Evolutionary conservation across 495 filamentous ascomycete genomes (phyloP).

Genomic region (Penicillium soppii): DNA sequence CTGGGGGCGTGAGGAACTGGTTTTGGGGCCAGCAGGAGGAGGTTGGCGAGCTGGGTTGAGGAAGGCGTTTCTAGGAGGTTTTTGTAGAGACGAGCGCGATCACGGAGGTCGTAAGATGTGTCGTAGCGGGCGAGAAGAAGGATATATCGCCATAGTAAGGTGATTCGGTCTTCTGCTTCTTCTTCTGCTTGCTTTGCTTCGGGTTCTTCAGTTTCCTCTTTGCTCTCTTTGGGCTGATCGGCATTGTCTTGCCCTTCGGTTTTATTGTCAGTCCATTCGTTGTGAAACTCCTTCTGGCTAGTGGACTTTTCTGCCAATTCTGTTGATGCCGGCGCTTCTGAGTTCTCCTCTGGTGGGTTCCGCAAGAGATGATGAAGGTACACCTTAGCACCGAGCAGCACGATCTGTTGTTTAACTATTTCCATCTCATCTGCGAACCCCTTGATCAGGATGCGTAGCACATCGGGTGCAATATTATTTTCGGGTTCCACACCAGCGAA

Average conservation of each 20-base stretch:
- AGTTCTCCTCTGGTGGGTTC: constrained; percentile 49
- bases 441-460: constrained; percentile 84
- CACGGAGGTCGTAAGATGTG: constrained; percentile 90
- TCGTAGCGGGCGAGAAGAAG: constrained; percentile 86
- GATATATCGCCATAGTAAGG: constrained; percentile 79
- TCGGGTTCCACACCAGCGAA: constrained; percentile 76
- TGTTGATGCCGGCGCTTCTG: constrained; percentile 1
- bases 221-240: constrained; percentile 22
- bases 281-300: constrained; percentile 25
- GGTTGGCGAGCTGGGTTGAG: constrained; percentile 78
- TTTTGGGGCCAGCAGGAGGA: constrained; percentile 91
- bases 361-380: constrained; percentile 76
- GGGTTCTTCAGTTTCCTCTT: constrained; percentile 23
- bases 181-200: constrained; percentile 43
- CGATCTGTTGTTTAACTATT: constrained; percentile 83
- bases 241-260: constrained; percentile 32
- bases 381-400: constrained; percentile 89
- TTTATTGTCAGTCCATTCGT: constrained; percentile 42
- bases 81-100: constrained; percentile 84
- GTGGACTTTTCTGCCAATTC: constrained; percentile 4
- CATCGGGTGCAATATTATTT: constrained; percentile 88
- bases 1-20: constrained; percentile 84
- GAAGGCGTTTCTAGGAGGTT: constrained; percentile 72
- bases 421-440: constrained; percentile 82
- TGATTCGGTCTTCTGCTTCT: constrained; percentile 57